Base-by-base conservation (phyloP, 1,139 yeast genomes). In the Oligophagozyma castellii region DNA sequence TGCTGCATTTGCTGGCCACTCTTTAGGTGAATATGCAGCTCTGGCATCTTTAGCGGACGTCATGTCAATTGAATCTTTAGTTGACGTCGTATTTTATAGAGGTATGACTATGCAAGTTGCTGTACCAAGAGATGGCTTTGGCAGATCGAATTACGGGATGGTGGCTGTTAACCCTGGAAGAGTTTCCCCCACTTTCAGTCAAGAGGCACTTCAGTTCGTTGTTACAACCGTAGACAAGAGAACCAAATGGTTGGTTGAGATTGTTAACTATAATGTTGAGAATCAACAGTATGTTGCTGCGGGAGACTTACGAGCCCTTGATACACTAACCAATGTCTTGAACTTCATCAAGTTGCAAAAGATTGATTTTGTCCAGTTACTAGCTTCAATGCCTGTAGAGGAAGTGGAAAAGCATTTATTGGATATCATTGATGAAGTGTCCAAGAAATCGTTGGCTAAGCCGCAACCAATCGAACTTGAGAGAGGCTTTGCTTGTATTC, bases 21-120 rank as follows among this genome's bases (percentile, higher is more conserved):
- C 98, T 11, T 73, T 89, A 46, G 99, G 99, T 65, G 99, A 89
- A 61, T 89, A 89, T 59, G 89, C 95, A 44, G 96, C 99, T 14
- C 70, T 89, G 52, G 83, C 96, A 19, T 86, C 98, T 14, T 69
- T 89, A 53, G 98, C 95, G 34, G 94, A 89, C 55, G 96, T 92
- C 35, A 86, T 89, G 96, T 95, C 98, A 33, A 86, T 92, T 50
- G 98, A 92, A 63, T 79, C 93, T 6, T 69, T 89, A 47, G 98
- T 89, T 34, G 99, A 89, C 58, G 95, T 89, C 57, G 98, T 89
- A 27, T 89, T 89, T 70, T 92, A 89, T 70, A 76, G 99, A 67
- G 99, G 99, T 70, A 89, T 89, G 98, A 89, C 99, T 28, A 89
- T 89, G 98, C 98, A 89, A 68, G 98, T 89, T 42, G 98, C 98